These are phyloP conservation scores for Podospora sp. DNA, from an alignment of 495 filamentous ascomycete species.

Conservation along the genomic window DNA sequence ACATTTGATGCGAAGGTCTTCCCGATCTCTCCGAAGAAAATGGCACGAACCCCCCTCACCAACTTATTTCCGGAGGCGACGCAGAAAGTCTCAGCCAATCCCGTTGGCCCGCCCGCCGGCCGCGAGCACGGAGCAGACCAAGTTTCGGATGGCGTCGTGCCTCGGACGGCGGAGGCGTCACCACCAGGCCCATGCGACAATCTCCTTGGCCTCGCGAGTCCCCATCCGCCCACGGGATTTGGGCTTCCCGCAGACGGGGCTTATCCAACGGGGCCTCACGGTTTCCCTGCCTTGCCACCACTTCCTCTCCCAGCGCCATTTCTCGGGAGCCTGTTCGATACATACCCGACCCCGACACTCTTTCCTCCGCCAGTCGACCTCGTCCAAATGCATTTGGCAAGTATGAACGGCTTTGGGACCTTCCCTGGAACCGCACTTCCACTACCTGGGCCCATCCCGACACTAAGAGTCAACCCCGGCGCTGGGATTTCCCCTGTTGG, in stretches of 20 bases:
- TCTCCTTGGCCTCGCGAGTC: not conserved
- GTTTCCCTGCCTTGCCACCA: not conserved
- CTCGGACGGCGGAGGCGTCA: not conserved
- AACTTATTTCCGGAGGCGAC: slow-evolving; percentile 28
- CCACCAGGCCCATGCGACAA: not conserved
- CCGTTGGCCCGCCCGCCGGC: not conserved
- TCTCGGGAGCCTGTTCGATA: slow-evolving; percentile 4
- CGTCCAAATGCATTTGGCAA: not conserved
- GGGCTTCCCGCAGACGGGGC: not conserved
- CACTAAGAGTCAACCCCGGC: not conserved
- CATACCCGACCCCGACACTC: not conserved
- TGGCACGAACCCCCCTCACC: slow-evolving; percentile 28
- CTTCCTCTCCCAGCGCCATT: not conserved
- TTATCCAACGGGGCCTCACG: not conserved
- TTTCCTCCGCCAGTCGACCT: not conserved
- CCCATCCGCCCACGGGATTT: not conserved
- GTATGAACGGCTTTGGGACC: slow-evolving; percentile 11
- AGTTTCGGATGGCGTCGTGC: not conserved
- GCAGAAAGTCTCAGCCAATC: not conserved
- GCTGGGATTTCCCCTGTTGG: not conserved
- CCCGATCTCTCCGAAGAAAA: slow-evolving; percentile 24
- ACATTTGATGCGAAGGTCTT: not conserved
- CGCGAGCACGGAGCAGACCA: not conserved
- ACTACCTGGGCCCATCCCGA: not conserved
- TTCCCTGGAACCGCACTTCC: slow-evolving; percentile 12